A percentile compares a stretch with the other conserved stretches of the same genome.
These are phyloP conservation scores for Ogataea salicorniae DNA, from an alignment of 805 yeast species.

Conservation along the genomic window DNA sequence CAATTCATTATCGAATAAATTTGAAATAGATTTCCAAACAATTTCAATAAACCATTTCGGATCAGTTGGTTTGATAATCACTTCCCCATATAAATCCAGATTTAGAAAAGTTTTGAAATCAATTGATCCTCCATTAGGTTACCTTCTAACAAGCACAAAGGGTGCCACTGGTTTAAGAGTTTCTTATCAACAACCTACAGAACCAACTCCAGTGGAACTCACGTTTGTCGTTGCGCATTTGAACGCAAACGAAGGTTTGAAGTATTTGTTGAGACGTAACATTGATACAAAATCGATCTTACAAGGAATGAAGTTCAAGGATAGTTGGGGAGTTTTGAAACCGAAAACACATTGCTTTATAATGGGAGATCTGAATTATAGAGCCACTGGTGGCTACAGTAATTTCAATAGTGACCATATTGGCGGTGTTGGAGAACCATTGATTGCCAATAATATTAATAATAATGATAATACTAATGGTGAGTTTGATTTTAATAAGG, in stretches of 20 bases:
- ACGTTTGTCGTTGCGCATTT: slow-evolving; percentile 72
- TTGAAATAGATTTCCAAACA: slow-evolving; percentile 35
- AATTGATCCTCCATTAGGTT: slow-evolving; percentile 48
- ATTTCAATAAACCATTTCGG: slow-evolving; percentile 46
- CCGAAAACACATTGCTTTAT: slow-evolving; percentile 58
- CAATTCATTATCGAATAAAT: slow-evolving; percentile 31
- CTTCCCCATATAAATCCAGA: slow-evolving; percentile 36
- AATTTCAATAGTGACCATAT: background rate
- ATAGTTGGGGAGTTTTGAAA: slow-evolving; percentile 48
- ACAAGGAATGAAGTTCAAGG: slow-evolving; percentile 52
- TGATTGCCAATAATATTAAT: background rate
- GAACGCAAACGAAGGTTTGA: slow-evolving; percentile 69
- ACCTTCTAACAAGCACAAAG: slow-evolving; percentile 57
- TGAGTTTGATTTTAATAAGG: slow-evolving; percentile 27
- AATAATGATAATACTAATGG: background rate
- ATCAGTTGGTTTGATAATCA: slow-evolving; percentile 49
- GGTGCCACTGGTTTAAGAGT: slow-evolving; percentile 68
- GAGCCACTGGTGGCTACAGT: slow-evolving; percentile 37
- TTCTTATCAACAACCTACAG: slow-evolving; percentile 17
- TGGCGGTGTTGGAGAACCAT: background rate
- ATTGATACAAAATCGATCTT: slow-evolving; percentile 45
- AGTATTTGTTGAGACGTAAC: slow-evolving; percentile 44
- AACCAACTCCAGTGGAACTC: slow-evolving; percentile 26
- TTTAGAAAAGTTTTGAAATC: slow-evolving; percentile 14
- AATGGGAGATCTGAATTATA: slow-evolving; percentile 83